Evolutionary conservation across 1,139 yeast genomes (phyloP), one percentile per base, ranked within the genome.

Genomic region (Candida frijolesensis): DNA sequence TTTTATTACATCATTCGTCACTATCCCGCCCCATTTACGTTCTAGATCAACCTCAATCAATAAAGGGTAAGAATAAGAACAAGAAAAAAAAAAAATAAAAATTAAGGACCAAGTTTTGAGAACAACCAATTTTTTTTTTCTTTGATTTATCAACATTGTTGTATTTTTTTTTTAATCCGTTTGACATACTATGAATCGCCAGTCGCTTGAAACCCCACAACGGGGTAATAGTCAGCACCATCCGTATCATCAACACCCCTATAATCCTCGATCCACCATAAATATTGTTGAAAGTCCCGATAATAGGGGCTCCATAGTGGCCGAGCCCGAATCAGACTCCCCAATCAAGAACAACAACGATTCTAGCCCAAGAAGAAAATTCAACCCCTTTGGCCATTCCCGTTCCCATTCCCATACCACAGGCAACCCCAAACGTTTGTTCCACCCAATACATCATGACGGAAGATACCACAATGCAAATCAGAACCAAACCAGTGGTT

Each of bases 391-490:
- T 25, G 43, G 46, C 11, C 52, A 51, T 32, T 37, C 47, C 8
- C 45, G 56, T 25, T 52, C 56, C 8, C 51, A 48, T 19, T 54
- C 57, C 12, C 57, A 54, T 30, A 50, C 45, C 30, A 43, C 38
- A 30, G 42, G 44, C n/a, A 33, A 19, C 4, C 33, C 32, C 12
- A 44, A 48, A 32, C 49, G 48, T 14, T 34, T 54, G 22, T 54
- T 54, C 22, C 48, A 52, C 30, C 55, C 57, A 14, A 44, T 52
- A 27, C 54, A 48, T 41, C 57, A 54, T 34, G 49, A 51, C 34
- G 57, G 52, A 5, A 39, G 46, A 25, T 46, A 44, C 38, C 46
- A 41, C 19, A 42, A 11, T 33, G 42, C 15, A 1, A 39, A n/a
- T 10, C 42, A 22, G 7, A 38, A 32, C 46, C 49, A 38, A 22